Conservation (phyloP, 257 asterid species). For the Leonotis leonurus region DNA sequence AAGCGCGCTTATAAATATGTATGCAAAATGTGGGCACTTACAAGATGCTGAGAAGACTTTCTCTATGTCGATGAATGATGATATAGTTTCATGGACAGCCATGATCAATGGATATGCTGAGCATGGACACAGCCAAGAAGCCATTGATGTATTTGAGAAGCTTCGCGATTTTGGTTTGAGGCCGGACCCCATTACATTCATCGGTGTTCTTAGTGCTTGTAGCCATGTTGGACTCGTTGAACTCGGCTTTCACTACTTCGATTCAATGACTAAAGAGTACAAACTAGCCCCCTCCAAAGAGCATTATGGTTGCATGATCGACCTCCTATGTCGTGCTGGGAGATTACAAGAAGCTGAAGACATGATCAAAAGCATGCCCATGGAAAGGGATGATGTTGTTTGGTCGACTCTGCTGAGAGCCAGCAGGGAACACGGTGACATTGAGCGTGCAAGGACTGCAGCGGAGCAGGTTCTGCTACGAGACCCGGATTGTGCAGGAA, state of each 20-base stretch:
- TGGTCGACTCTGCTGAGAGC: conserved; percentile 84
- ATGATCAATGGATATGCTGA: conserved; percentile 91
- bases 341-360: conserved; percentile 59
- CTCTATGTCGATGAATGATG: conserved; percentile 35
- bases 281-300: conserved; percentile 55
- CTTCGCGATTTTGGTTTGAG: conserved; percentile 37
- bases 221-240: conserved; percentile 73
- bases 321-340: conserved; percentile 88
- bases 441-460: conserved; percentile 62
- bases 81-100: conserved; percentile 81
- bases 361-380: conserved; percentile 76
- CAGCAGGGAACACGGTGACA: conserved; percentile 62
- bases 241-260: conserved; percentile 64
- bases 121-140: conserved; percentile 74
- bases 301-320: conserved; percentile 92
- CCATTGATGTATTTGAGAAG: conserved; percentile 64
- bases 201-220: conserved; percentile 86
- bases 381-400: conserved; percentile 63
- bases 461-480: conserved; percentile 53
- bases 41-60: conserved; percentile 49
- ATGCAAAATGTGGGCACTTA: conserved; percentile 78
- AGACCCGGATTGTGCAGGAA: conserved; percentile 77
- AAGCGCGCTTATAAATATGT: conserved; percentile 71
- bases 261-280: conserved; percentile 47
- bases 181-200: conserved; percentile 73